phyloP scores from a whole-genome alignment of 306 rosid species.

The Castanea sativa region DNA sequence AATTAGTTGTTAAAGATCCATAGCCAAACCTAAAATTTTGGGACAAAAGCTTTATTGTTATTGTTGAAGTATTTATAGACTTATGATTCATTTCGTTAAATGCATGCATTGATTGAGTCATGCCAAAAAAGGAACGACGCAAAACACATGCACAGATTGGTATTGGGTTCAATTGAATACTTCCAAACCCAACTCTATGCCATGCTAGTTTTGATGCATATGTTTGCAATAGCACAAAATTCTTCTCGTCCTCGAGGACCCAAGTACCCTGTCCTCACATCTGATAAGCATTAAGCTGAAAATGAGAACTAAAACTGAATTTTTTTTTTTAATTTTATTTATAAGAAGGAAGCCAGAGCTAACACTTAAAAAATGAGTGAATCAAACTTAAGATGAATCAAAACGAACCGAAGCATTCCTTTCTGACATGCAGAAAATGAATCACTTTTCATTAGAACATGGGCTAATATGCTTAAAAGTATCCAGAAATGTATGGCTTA shows the following conservation, averaged over 20 bases:
- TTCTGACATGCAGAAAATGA: slow-evolving; percentile 6
- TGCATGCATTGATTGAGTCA: background rate
- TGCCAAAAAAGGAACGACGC: background rate
- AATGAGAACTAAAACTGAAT: background rate
- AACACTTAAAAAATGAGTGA: background rate
- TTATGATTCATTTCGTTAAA: background rate
- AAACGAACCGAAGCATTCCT: background rate
- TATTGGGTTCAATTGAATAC: background rate
- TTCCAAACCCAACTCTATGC: background rate
- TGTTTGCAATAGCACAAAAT: background rate
- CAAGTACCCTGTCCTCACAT: background rate
- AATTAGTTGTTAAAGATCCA: too few species aligned
- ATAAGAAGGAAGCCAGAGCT: too few species aligned
- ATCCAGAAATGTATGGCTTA: slow-evolving; percentile 29
- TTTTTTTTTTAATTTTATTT: too few species aligned
- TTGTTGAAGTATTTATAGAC: background rate
- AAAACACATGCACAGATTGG: background rate
- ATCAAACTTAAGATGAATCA: background rate
- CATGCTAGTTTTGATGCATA: background rate
- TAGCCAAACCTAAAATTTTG: too few species aligned
- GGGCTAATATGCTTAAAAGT: background rate
- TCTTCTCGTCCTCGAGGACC: background rate
- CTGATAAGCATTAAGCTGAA: background rate
- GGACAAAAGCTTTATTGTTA: too few species aligned
- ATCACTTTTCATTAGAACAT: slow-evolving; percentile 7